Conservation (phyloP, 2,329 filamentous ascomycete species). For the Ciborinia camelliae region DNA sequence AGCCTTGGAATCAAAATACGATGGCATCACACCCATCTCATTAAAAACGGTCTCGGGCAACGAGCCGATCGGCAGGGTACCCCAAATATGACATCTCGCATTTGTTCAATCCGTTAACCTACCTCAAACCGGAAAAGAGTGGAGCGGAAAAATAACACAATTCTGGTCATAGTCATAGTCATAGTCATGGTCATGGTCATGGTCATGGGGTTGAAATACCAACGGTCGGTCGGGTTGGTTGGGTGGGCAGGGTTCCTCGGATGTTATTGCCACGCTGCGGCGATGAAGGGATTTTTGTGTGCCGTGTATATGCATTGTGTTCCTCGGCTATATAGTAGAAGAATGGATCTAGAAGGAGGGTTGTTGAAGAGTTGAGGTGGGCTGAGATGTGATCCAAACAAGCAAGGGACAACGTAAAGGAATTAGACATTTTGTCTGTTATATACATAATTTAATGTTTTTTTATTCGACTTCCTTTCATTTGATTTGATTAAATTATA, state of each 20-base stretch:
- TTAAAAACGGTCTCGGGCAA: background rate
- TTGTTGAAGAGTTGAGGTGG: background rate
- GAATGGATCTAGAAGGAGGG: background rate
- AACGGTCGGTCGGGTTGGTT: background rate
- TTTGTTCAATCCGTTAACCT: background rate
- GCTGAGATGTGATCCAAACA: background rate
- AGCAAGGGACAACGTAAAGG: background rate
- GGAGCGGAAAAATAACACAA: background rate
- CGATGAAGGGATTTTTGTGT: background rate
- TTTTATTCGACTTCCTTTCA: background rate
- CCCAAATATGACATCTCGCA: constrained; percentile 3
- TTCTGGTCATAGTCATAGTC: too few relatives aligned
- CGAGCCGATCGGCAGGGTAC: constrained; percentile 9
- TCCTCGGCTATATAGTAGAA: constrained; percentile 9
- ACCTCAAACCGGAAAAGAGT: background rate
- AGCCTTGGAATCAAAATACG: background rate
- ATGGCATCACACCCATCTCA: background rate
- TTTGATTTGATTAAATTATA: background rate
- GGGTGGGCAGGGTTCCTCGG: background rate
- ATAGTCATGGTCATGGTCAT: too few relatives aligned
- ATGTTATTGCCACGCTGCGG: background rate
- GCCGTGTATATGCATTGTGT: background rate
- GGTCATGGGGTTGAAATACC: constrained; percentile 6
- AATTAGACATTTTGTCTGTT: background rate
- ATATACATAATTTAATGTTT: background rate